A percentile compares a stretch with the other conserved stretches of the same genome.
phyloP scores from a whole-genome alignment of 129 eudicot species.

The Lactuca sativa region DNA sequence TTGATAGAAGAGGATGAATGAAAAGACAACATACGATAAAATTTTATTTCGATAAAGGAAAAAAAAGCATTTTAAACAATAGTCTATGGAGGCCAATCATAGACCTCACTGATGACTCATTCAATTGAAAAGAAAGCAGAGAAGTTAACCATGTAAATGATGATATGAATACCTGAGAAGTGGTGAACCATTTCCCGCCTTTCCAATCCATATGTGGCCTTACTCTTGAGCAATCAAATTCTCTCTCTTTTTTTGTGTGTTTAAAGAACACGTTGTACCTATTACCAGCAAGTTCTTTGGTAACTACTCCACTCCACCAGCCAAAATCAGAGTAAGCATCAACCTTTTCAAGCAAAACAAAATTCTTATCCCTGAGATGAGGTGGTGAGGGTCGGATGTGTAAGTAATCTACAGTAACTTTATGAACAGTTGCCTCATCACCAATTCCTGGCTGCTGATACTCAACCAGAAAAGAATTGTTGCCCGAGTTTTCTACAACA shows the following conservation, averaged over 20 bases:
- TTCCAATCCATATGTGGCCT: constrained; percentile 88
- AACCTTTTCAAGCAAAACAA: constrained; percentile 72
- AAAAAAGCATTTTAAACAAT: no score
- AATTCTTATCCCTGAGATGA: constrained; percentile 51
- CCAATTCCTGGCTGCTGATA: constrained; percentile 33
- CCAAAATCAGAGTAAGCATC: constrained; percentile 72
- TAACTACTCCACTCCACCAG: constrained; percentile 81
- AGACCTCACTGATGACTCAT: no score
- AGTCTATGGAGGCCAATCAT: no score
- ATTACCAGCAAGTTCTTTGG: constrained; percentile 68
- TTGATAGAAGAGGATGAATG: no score
- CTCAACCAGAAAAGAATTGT: constrained; percentile 53
- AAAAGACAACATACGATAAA: no score
- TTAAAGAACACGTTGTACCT: constrained; percentile 70
- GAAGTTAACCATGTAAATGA: neutral
- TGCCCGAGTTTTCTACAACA: constrained; percentile 37
- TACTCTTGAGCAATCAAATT: constrained; percentile 43
- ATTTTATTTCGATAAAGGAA: no score
- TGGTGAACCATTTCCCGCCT: constrained; percentile 80
- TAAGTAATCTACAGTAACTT: constrained; percentile 45
- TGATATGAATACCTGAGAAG: constrained; percentile 62
- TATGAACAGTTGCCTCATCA: constrained; percentile 33
- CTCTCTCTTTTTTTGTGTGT: constrained; percentile 46
- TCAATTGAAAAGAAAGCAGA: constrained; percentile 6
- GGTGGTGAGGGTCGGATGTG: constrained; percentile 83